These are phyloP conservation scores for Aspergillus pseudoviridinutans DNA, from an alignment of 2,329 filamentous ascomycete species.

Conservation along the genomic window DNA sequence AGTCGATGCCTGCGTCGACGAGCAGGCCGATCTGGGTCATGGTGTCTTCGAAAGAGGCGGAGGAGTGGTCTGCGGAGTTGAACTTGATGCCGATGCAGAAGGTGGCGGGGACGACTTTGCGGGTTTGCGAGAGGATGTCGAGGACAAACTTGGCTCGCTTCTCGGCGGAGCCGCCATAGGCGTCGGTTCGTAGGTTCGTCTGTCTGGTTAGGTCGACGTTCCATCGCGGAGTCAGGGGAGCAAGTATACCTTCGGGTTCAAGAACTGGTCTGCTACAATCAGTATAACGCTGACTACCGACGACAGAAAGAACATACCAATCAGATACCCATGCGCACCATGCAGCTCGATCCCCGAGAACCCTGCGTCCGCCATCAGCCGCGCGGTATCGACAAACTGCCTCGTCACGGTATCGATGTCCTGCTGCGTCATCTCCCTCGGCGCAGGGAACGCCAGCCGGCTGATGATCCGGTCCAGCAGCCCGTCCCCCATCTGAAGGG, in stretches of 20 bases:
- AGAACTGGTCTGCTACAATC: conserved; percentile 30
- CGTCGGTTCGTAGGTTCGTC: conserved; percentile 47
- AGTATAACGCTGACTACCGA: background rate
- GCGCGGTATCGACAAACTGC: conserved; percentile 53
- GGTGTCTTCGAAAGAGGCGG: conserved; percentile 44
- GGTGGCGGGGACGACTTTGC: conserved; percentile 37
- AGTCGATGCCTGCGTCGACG: conserved; percentile 51
- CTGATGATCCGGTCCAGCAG: conserved; percentile 32
- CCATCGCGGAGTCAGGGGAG: too few species aligned
- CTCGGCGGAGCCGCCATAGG: conserved; percentile 45
- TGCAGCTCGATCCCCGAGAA: conserved; percentile 55
- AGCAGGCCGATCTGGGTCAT: conserved; percentile 55
- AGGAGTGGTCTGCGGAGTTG: conserved; percentile 48
- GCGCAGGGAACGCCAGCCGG: conserved; percentile 43
- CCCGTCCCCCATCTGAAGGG: conserved; percentile 37
- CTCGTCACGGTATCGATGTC: conserved; percentile 54
- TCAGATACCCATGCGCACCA: conserved; percentile 49
- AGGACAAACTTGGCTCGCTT: conserved; percentile 46
- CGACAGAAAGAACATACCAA: conserved; percentile 33
- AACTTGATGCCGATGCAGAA: conserved; percentile 50
- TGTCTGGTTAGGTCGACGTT: too few species aligned
- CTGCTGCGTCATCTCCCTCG: conserved; percentile 51
- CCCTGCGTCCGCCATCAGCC: conserved; percentile 47
- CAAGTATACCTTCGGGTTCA: conserved; percentile 31
- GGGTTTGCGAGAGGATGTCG: conserved; percentile 42